Base-by-base conservation (phyloP, 2,329 filamentous ascomycete genomes). In the Chrysosporium keratinophilum region DNA sequence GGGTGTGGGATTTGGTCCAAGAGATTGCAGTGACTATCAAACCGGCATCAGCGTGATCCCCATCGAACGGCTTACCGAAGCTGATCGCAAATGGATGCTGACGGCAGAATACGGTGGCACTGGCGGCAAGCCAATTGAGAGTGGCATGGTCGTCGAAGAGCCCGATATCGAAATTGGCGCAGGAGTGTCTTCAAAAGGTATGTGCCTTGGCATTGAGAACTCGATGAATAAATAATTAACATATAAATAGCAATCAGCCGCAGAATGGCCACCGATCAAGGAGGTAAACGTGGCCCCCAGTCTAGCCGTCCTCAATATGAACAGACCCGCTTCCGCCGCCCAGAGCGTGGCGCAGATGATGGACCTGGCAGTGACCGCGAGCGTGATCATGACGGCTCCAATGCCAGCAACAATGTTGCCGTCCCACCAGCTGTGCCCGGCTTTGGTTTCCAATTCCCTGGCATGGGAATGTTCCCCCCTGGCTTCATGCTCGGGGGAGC, bases 101-200 rank as follows among this genome's bases (percentile, higher is more conserved):
- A 95, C 84, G 35, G 94, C 93, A 11, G 88, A 95, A 60, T 95
- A 85, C 66, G 93, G 93, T 60, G 93, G 93, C 52, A 95, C 88
- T 58, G 93, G 91, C 54, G 93, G 91, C 53, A 79, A 80, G 54
- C 74, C 82, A 1, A 88, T 98, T 57, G 84, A 89, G 65, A 76
- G 80, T 12, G 89, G 90, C 41, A 81, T 98, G 72, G 85, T 90
- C 5, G 86, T 98, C 23, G 93, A 98, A 68, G 93, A 98, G 71
- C 93, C 93, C 2, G 93, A 98, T 66, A 98, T 98, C 63, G 93
- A 98, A 71, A 98, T 98, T 55, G 93, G 93, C 51, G 90, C 91
- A 15, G 93, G 93, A 54, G 94, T 98, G 12, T 96, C 90, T 15
- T 96, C 89, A 42, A 98, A 98, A 76, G 88, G 76, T 76, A 67